phyloP scores from a whole-genome alignment of 106 monocot species.

The Phalaenopsis aphrodite region DNA sequence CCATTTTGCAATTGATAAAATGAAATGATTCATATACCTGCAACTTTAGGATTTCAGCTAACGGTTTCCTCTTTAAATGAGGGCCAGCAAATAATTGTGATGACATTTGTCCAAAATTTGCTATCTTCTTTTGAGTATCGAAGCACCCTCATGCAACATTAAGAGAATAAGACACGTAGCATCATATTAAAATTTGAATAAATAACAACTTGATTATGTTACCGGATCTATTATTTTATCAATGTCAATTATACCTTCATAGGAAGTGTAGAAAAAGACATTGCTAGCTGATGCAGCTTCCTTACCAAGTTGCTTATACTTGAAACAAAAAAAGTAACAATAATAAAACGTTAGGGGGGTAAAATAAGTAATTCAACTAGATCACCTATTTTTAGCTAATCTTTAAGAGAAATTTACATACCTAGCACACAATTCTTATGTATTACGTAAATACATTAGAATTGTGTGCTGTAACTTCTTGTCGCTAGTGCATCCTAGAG shows the following conservation, averaged over 20 bases:
- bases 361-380: background rate
- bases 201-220: slow-evolving; percentile 14
- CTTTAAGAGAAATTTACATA: too few relatives aligned
- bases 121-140: slow-evolving; percentile 71
- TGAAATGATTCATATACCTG: slow-evolving; percentile 42
- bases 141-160: slow-evolving; percentile 47
- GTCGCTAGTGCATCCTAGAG: too few relatives aligned
- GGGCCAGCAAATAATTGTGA: slow-evolving; percentile 75
- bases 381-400: too few relatives aligned
- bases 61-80: slow-evolving; percentile 62
- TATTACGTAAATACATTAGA: too few relatives aligned
- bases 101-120: slow-evolving; percentile 87
- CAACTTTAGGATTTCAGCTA: slow-evolving; percentile 58
- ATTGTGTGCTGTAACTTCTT: too few relatives aligned
- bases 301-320: slow-evolving; percentile 88
- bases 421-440: too few relatives aligned
- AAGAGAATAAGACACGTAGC: background rate
- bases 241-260: slow-evolving; percentile 85
- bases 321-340: slow-evolving; percentile 21
- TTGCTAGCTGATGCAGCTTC: slow-evolving; percentile 79
- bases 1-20: background rate
- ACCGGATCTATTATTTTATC: slow-evolving; percentile 85
- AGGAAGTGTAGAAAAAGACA: slow-evolving; percentile 84
- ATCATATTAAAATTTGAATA: background rate
- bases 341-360: background rate